These are phyloP conservation scores for Paraconiothyrium sp. DNA, from an alignment of 2,329 filamentous ascomycete genomes.

Conservation along the genomic window DNA sequence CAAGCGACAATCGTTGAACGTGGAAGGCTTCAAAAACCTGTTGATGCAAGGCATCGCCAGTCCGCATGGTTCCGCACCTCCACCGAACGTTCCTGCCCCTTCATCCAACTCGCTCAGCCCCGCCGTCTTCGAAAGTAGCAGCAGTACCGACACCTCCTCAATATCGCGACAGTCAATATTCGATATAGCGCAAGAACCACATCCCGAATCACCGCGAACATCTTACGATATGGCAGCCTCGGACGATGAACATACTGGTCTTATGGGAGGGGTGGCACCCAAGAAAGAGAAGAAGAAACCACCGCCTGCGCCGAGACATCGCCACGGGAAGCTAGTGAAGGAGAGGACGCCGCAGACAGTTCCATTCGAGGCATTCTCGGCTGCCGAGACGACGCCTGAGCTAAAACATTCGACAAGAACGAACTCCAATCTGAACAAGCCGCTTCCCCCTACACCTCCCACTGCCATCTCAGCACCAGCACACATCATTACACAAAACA, in stretches of 20 bases:
- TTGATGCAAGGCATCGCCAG: slow-evolving; percentile 75
- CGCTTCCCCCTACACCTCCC: slow-evolving; percentile 65
- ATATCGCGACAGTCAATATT: slow-evolving; percentile 68
- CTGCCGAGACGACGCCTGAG: slow-evolving; percentile 33
- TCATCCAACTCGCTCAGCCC: slow-evolving; percentile 33
- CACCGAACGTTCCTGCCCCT: slow-evolving; percentile 34
- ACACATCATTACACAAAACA: slow-evolving; percentile 36
- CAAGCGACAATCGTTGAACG: slow-evolving; percentile 67
- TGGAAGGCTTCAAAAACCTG: slow-evolving; percentile 79
- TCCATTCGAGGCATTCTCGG: slow-evolving; percentile 44
- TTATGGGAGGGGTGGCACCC: slow-evolving; percentile 37
- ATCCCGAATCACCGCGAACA: slow-evolving; percentile 64
- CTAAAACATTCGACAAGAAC: slow-evolving; percentile 34
- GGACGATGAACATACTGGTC: slow-evolving; percentile 56
- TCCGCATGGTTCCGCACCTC: slow-evolving; percentile 39
- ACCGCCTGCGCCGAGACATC: slow-evolving; percentile 71
- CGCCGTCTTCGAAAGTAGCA: slow-evolving; percentile 56
- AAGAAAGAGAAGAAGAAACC: slow-evolving; percentile 73
- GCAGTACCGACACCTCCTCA: slow-evolving; percentile 67
- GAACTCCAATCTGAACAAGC: slow-evolving; percentile 68
- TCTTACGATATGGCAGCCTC: slow-evolving; percentile 66
- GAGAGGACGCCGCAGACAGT: slow-evolving; percentile 53
- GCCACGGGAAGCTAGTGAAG: slow-evolving; percentile 79
- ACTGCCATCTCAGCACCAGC: slow-evolving; percentile 28
- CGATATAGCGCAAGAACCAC: slow-evolving; percentile 58